These are phyloP conservation scores for Penicillium paradoxum DNA, from an alignment of 495 filamentous ascomycete species.

Conservation along the genomic window DNA sequence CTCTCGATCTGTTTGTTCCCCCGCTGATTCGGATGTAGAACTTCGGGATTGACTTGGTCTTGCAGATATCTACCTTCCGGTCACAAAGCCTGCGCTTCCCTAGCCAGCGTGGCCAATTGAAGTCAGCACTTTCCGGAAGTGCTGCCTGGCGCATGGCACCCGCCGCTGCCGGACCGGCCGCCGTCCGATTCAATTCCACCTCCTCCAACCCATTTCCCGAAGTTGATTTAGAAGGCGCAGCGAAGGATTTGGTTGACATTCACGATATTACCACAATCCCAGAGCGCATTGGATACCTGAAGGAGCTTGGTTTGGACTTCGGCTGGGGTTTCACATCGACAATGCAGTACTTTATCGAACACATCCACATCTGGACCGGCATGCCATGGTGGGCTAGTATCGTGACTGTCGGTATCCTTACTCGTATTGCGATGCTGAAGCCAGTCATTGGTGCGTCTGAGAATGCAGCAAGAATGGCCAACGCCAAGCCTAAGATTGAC, in stretches of 20 bases:
- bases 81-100: conserved; percentile 23
- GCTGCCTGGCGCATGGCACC: conserved; percentile 23
- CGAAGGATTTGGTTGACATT: conserved; percentile 18
- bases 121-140: conserved; percentile 21
- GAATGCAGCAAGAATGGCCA: conserved; percentile 47
- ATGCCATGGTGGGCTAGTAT: conserved; percentile 82
- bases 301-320: conserved; percentile 76
- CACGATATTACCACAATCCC: conserved; percentile 49
- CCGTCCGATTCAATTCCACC: conserved; percentile 44
- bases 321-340: conserved; percentile 69
- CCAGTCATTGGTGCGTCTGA: conserved; percentile 57
- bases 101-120: conserved; percentile 18
- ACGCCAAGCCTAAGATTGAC: conserved; percentile 34
- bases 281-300: conserved; percentile 76
- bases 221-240: conserved; percentile 1
- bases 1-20: conserved; percentile 36
- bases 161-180: conserved; percentile 18
- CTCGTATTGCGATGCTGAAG: conserved; percentile 62
- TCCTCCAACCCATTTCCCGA: conserved; percentile 27
- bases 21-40: neutral
- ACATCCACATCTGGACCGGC: conserved; percentile 67
- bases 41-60: conserved; percentile 19
- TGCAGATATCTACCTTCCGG: conserved; percentile 39
- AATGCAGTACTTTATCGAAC: conserved; percentile 72
- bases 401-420: conserved; percentile 52